Evolutionary conservation across 179 eudicot genomes (phyloP).

Genomic region (Spergularia azorica): DNA sequence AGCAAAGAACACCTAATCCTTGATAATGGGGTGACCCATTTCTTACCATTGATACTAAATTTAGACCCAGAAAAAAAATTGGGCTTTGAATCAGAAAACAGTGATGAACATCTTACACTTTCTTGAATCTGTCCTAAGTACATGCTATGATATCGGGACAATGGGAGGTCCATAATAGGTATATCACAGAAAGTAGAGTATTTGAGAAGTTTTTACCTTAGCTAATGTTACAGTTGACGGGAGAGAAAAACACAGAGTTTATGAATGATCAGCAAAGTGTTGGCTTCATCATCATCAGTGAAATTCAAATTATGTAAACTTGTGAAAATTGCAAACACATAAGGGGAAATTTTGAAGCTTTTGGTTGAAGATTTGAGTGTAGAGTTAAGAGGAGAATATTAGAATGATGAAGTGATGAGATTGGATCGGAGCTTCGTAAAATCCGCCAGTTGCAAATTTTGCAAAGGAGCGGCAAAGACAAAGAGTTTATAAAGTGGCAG

Average conservation of each 20-base stretch:
- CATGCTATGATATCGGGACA: constrained; percentile 38
- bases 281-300: not conserved
- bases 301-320: not conserved
- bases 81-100: constrained; percentile 30
- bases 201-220: not conserved
- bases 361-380: not conserved
- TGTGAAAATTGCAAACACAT: not conserved
- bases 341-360: not conserved
- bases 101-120: constrained; percentile 29
- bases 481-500: not conserved
- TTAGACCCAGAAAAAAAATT: constrained; percentile 29
- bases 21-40: constrained; percentile 31
- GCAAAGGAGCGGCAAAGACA: not conserved
- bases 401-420: not conserved
- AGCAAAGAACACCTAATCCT: constrained; percentile 40
- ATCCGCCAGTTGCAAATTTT: constrained; percentile 11
- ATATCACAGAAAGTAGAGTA: not conserved
- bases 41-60: constrained; percentile 24
- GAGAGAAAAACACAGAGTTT: not conserved
- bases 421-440: constrained; percentile 18
- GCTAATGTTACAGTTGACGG: not conserved
- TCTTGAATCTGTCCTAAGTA: constrained; percentile 39
- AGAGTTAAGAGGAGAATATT: not conserved
- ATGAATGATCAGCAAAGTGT: not conserved
- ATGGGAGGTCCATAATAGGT: constrained; percentile 49